A percentile compares a stretch with the other conserved stretches of the same genome.
Evolutionary conservation across 768 basidiomycete species (phyloP).

Genomic region (Mycena rosella): DNA sequence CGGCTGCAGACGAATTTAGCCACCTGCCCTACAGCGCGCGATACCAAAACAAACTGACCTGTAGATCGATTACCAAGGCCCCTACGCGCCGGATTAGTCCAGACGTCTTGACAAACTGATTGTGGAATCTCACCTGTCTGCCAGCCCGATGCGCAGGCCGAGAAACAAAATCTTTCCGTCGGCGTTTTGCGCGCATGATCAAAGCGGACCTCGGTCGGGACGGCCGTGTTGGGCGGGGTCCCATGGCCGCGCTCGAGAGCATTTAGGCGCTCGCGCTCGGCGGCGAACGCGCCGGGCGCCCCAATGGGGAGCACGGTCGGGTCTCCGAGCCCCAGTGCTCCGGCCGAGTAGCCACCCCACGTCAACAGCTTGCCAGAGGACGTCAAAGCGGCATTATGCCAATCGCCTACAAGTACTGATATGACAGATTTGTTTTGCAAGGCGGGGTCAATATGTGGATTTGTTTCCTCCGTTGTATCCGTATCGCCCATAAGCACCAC

Average conservation of each 20-base stretch:
- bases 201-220: constrained; percentile 82
- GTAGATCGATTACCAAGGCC: constrained; percentile 87
- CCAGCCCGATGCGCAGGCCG: constrained; percentile 89
- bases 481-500: constrained; percentile 79
- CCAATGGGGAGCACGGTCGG: constrained; percentile 66
- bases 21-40: constrained; percentile 5
- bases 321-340: constrained; percentile 90
- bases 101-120: neutral
- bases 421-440: constrained; percentile 86
- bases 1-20: constrained; percentile 41
- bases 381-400: constrained; percentile 91
- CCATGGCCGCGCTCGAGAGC: constrained; percentile 46
- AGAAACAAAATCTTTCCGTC: constrained; percentile 81
- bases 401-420: constrained; percentile 92
- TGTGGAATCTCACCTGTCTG: constrained; percentile 62
- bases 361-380: constrained; percentile 69
- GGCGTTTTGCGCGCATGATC: constrained; percentile 64
- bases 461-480: constrained; percentile 54
- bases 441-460: constrained; percentile 75
- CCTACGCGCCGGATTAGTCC: constrained; percentile 51
- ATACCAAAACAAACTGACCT: constrained; percentile 59
- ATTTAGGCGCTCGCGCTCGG: constrained; percentile 48
- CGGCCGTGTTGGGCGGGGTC: constrained; percentile 59
- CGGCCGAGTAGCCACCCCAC: constrained; percentile 83
- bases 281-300: constrained; percentile 69